phyloP scores from a whole-genome alignment of 495 filamentous ascomycete species.

The Aspergillus bridgeri region DNA sequence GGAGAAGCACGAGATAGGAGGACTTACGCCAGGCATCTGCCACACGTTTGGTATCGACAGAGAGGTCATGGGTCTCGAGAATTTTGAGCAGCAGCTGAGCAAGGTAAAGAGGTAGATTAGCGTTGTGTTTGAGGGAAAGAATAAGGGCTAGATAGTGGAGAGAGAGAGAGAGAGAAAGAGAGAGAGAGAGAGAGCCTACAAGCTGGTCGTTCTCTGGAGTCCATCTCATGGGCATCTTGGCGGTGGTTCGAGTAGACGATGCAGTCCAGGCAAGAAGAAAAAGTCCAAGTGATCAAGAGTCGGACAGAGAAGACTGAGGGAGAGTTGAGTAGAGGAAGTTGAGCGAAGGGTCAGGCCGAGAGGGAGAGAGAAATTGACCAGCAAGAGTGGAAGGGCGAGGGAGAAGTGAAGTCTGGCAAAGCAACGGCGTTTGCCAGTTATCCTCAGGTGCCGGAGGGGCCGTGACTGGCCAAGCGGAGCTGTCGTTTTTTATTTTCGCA shows the following conservation, averaged over 20 bases:
- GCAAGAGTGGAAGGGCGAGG: neutral
- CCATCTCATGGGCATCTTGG: constrained; percentile 44
- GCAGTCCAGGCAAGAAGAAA: neutral
- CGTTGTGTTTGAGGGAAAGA: neutral
- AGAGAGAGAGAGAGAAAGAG: neutral
- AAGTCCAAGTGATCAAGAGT: neutral
- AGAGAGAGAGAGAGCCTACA: constrained; percentile 19
- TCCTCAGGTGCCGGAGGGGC: too few relatives aligned
- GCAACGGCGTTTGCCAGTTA: neutral
- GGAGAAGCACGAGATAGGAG: too few relatives aligned
- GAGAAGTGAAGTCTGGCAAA: too few relatives aligned
- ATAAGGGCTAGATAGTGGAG: too few relatives aligned
- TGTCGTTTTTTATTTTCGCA: neutral
- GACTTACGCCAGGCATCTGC: constrained; percentile 46
- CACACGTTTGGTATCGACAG: constrained; percentile 36
- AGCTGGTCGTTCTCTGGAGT: constrained; percentile 38
- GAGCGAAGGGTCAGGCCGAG: neutral
- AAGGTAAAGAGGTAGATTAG: neutral
- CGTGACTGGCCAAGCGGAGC: neutral
- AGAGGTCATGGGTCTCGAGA: constrained; percentile 41
- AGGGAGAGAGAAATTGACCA: neutral
- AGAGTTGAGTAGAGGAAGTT: neutral
- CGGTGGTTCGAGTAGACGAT: constrained; percentile 3
- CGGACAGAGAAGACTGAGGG: neutral
- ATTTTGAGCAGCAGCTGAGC: constrained; percentile 47